Base-by-base conservation (phyloP, 1,284 basidiomycete species). In the Ustilago vetiveriae region DNA sequence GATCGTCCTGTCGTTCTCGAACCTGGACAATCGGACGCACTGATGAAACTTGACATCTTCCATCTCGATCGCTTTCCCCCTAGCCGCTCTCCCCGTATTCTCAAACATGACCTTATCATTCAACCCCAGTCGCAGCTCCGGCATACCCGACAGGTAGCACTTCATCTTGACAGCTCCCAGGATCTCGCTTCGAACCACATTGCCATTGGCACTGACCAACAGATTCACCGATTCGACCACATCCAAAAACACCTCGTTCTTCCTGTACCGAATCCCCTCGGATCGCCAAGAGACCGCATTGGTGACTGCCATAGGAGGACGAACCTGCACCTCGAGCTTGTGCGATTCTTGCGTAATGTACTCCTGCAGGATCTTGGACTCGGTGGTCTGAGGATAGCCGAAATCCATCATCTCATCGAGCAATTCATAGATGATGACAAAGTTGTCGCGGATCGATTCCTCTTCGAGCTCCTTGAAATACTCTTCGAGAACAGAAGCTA, bases 391-490 rank as follows among this genome's bases (percentile, higher is more conserved):
- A 0, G 95, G 95, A 82, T 92, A 98, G 13, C 96, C 96, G 84
- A 97, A 98, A 85, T 98, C 95, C 94, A 98, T 98, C 93, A 98
- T 98, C 86, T 98, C 95, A 81, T 98, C 96, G 84, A 99, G 87
- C 46, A 98, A 88, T 82, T 96, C 77, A 82, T 97, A 96, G 10
- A 97, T 92, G 37, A 93, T 88, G 79, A 97, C 94, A 83, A 97
- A 96, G 83, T 98, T 98, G 84, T 99, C 96, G 16, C 95, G 87
- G 82, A 98, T 98, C 33, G 92, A 95, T 85, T 99, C 96, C 80
- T 98, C 96, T 83, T 99, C 96, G 17, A 98, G 88, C 83, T 98
- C 94, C 84, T 98, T 98, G 86, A 99, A 98, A 86, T 98, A 99
- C 82, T 98, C 96, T 50, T 95, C 88, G 48, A 98, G 87, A 7